Evolutionary conservation across 1,284 basidiomycete species (phyloP).

Genomic region (Sphagnurus paluster): DNA sequence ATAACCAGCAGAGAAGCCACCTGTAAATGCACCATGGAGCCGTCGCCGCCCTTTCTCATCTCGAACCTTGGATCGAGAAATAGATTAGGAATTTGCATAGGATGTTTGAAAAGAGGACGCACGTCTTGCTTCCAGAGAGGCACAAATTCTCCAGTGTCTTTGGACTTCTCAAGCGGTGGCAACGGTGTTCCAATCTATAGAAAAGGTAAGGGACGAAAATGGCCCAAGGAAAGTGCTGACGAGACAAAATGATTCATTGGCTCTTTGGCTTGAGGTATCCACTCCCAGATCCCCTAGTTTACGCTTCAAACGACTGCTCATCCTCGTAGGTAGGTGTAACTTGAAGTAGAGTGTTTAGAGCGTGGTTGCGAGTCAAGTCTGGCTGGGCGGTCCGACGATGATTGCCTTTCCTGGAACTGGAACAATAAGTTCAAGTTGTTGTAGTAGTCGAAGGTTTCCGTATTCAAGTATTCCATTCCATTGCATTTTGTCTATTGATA

Average conservation of each 20-base stretch:
- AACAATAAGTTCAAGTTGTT: no score
- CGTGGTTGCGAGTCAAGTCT: no score
- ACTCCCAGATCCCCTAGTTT: constrained; percentile 83
- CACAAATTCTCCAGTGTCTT: constrained; percentile 91
- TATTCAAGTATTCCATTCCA: no score
- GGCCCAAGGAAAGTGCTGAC: constrained; percentile 23
- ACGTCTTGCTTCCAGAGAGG: constrained; percentile 98
- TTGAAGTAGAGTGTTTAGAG: no score
- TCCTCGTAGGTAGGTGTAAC: constrained; percentile 7
- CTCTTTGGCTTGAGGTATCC: constrained; percentile 64
- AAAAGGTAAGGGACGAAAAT: constrained; percentile 6
- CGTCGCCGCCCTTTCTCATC: constrained; percentile 93
- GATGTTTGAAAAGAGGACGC: not conserved
- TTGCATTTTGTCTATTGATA: no score
- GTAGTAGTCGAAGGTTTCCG: no score
- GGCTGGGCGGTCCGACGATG: no score
- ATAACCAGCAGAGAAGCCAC: constrained; percentile 97
- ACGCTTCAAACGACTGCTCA: constrained; percentile 62
- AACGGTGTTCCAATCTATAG: constrained; percentile 87
- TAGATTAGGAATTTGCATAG: not conserved
- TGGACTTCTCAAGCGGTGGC: constrained; percentile 85
- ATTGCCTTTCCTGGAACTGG: no score
- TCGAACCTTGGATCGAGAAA: constrained; percentile 63
- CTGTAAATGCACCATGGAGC: constrained; percentile 97
- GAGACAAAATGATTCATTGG: constrained; percentile 89